Percentiles rank a stretch among this genome's conserved stretches.
These are phyloP conservation scores for Colletotrichum higginsianum DNA, from an alignment of 2,329 filamentous ascomycete genomes.

Conservation along the genomic window DNA sequence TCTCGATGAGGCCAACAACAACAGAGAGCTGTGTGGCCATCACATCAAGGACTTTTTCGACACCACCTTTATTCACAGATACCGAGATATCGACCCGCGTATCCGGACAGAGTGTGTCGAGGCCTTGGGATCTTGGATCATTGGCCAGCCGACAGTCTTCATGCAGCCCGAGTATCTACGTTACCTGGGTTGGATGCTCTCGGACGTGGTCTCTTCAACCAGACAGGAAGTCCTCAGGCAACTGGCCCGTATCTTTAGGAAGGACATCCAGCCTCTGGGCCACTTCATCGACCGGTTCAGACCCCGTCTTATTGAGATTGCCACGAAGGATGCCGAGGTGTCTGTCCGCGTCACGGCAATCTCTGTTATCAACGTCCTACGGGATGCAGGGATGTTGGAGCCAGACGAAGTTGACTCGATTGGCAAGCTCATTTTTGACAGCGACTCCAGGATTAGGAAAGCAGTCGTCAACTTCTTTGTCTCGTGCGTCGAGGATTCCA, in stretches of 20 bases:
- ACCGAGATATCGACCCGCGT: slow-evolving; percentile 91
- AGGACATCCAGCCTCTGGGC: slow-evolving; percentile 85
- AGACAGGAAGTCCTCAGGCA: slow-evolving; percentile 91
- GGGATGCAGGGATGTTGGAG: slow-evolving; percentile 88
- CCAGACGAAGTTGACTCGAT: slow-evolving; percentile 92
- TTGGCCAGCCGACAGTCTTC: slow-evolving; percentile 86
- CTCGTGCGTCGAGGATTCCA: slow-evolving; percentile 86
- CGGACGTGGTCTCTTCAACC: slow-evolving; percentile 81
- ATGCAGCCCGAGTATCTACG: slow-evolving; percentile 92
- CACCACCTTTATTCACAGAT: slow-evolving; percentile 93
- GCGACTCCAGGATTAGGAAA: slow-evolving; percentile 86
- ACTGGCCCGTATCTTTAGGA: slow-evolving; percentile 83
- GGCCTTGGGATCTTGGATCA: slow-evolving; percentile 91
- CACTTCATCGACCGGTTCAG: slow-evolving; percentile 96
- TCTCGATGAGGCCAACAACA: slow-evolving; percentile 78
- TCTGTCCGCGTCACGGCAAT: slow-evolving; percentile 86
- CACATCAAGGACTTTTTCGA: slow-evolving; percentile 90
- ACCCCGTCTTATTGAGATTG: slow-evolving; percentile 91
- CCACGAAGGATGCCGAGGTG: slow-evolving; percentile 85
- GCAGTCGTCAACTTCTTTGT: slow-evolving; percentile 93
- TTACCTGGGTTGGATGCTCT: slow-evolving; percentile 96
- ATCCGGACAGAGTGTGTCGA: slow-evolving; percentile 92
- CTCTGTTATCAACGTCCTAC: slow-evolving; percentile 84
- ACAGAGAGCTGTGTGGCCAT: slow-evolving; percentile 78
- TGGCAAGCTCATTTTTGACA: slow-evolving; percentile 90